Evolutionary conservation across 2,329 filamentous ascomycete genomes (phyloP).

Genomic region (Daldinia eschscholtzii): DNA sequence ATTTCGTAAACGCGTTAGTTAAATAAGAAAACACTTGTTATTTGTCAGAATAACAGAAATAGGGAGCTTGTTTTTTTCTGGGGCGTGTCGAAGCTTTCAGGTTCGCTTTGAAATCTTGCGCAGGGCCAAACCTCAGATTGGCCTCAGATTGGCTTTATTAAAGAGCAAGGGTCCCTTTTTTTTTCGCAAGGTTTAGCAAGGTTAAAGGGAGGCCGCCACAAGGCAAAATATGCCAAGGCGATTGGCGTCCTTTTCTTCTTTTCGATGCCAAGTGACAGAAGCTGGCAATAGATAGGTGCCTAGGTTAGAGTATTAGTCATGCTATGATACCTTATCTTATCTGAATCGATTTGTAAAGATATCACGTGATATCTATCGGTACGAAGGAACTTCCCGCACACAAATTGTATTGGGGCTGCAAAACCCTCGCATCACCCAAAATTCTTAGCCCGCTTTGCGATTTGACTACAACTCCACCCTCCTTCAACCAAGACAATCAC

Average conservation of each 20-base stretch:
- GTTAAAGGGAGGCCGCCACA: slow-evolving; percentile 40
- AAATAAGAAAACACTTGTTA: slow-evolving; percentile 15
- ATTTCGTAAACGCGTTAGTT: slow-evolving; percentile 33
- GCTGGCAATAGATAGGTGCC: slow-evolving; percentile 9
- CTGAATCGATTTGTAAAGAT: slow-evolving; percentile 6
- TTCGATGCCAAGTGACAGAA: slow-evolving; percentile 28
- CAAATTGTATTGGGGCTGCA: slow-evolving; percentile 50
- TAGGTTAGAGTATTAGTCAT: too few species aligned
- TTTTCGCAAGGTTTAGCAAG: background rate
- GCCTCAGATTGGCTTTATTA: slow-evolving; percentile 39
- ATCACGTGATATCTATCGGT: slow-evolving; percentile 21
- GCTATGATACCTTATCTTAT: slow-evolving; percentile 36
- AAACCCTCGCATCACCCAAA: slow-evolving; percentile 51
- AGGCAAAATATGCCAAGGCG: slow-evolving; percentile 25
- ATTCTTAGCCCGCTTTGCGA: slow-evolving; percentile 46
- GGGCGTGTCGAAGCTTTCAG: slow-evolving; percentile 15
- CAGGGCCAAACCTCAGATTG: slow-evolving; percentile 34
- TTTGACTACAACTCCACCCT: slow-evolving; percentile 47
- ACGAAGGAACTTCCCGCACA: slow-evolving; percentile 36
- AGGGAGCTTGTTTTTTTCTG: slow-evolving; percentile 23
- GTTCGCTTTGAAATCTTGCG: slow-evolving; percentile 40
- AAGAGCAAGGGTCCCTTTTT: slow-evolving; percentile 38
- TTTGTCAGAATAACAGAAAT: slow-evolving; percentile 18
- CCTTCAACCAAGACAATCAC: slow-evolving; percentile 46
- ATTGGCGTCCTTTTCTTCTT: slow-evolving; percentile 39